Evolutionary conservation across 192 early-diverging fungal genomes (phyloP).

Genomic region (Backusella australiensis): DNA sequence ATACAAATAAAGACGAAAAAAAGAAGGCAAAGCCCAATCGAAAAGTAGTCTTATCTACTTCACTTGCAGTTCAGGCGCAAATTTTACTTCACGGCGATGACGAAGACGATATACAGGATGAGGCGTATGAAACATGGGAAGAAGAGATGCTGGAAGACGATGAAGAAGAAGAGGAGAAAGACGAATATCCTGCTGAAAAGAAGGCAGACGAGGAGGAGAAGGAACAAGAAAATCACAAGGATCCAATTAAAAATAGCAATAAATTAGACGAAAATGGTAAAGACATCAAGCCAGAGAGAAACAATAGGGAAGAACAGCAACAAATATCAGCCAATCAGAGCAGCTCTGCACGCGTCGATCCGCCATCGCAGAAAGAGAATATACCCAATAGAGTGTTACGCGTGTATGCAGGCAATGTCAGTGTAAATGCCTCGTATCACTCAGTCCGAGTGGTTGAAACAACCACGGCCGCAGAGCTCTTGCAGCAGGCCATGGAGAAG

Average conservation of each 20-base stretch:
- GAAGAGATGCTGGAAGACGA: constrained; percentile 39
- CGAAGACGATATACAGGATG: constrained; percentile 40
- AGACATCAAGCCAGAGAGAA: not conserved
- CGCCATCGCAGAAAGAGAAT: not conserved
- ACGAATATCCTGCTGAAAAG: constrained; percentile 24
- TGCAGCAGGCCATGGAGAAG: constrained; percentile 45
- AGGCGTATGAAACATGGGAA: constrained; percentile 38
- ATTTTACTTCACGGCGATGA: constrained; percentile 10
- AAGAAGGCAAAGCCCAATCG: constrained; percentile 16
- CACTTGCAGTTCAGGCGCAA: constrained; percentile 22
- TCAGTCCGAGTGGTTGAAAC: constrained; percentile 41
- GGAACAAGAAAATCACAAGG: constrained; percentile 34
- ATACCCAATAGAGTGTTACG: constrained; percentile 37
- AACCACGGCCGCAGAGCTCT: constrained; percentile 43
- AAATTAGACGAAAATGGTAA: not conserved
- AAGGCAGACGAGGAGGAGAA: constrained; percentile 36
- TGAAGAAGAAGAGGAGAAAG: constrained; percentile 35
- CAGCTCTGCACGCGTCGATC: not conserved
- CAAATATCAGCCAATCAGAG: not conserved
- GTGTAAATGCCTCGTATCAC: constrained; percentile 49
- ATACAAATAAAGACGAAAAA: constrained; percentile 10
- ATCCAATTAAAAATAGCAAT: not conserved
- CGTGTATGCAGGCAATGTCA: constrained; percentile 53
- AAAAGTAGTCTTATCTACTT: constrained; percentile 18
- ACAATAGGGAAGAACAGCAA: constrained; percentile 3